Base-by-base conservation (phyloP, 352 stramenopile species). In the Phytophthora foliorum region DNA sequence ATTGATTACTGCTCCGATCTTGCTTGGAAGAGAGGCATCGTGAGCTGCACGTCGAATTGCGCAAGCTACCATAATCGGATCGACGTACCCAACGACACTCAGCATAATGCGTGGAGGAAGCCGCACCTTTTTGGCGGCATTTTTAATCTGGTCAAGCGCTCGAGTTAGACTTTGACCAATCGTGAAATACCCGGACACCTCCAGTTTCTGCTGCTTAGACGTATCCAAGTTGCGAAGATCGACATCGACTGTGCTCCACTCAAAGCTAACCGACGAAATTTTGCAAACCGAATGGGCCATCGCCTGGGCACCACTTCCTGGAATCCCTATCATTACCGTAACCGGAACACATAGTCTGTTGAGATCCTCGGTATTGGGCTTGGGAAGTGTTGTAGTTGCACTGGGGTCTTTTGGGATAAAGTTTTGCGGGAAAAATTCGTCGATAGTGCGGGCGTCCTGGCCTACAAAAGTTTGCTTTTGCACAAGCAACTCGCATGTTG, bases 321-420 rank as follows among this genome's bases (percentile, higher is more conserved):
- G 86, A 13, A 94, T 77, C 0, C 86, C 86, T 6, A 94, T 6
- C 44, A 90, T 72, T 11, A 88, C 52, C 1, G 84, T 91, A 56
- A 94, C 57, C 1, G 86, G 81, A 2, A 93, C 57, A 16, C 69
- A 72, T 1, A 81, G 51, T 58, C 77, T 83, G 17, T 36, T 67
- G 8, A 65, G 21, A 24, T 83, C 69, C 1, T 63, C 32, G 5
- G 50, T 53, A 25, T 66, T 81, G 9, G 74, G 77, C 29, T 80
- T 86, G 19, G 70, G 52, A 0, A 91, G 62, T 0, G 78, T 81
- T 0, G 78, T 84, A 3, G 53, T 59, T 19, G 67, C 72, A 45
- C 64, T 75, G 0, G 72, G 16, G 7, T 89, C 86, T 42, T 88
- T 89, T 6, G 83, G 80, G 22, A 92, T 91, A 52, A 86, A 89